A percentile compares a stretch with the other conserved stretches of the same genome.
Evolutionary conservation across 2,329 filamentous ascomycete genomes (phyloP).

Genomic region (Trichophyton benhamiae): DNA sequence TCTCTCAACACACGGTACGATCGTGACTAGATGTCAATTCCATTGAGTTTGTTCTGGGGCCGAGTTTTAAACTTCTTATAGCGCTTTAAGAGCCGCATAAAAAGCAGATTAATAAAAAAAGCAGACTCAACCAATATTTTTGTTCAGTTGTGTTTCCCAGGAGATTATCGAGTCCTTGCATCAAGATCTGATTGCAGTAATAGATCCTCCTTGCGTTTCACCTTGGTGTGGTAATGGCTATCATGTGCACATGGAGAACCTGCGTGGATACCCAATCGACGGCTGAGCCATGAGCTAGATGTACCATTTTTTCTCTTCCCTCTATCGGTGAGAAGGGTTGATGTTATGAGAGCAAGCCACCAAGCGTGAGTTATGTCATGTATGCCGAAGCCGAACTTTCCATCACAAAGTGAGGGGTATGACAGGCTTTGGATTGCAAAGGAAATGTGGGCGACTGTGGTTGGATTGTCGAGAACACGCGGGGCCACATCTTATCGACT

Average conservation of each 20-base stretch:
- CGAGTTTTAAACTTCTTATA: background rate
- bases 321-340: background rate
- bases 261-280: slow-evolving; percentile 5
- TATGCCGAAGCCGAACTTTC: background rate
- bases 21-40: background rate
- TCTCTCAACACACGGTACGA: background rate
- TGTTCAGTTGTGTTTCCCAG: background rate
- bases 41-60: background rate
- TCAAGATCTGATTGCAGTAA: background rate
- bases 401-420: background rate
- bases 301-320: background rate
- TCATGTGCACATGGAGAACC: background rate
- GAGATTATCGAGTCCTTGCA: background rate
- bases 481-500: background rate
- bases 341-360: background rate
- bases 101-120: background rate
- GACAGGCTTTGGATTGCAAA: background rate
- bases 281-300: background rate
- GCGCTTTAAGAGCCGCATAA: background rate
- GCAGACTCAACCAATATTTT: too few species aligned
- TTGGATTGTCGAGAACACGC: background rate
- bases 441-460: slow-evolving; percentile 1
- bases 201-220: background rate
- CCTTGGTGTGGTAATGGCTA: background rate
- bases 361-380: background rate